Evolutionary conservation across 2,329 filamentous ascomycete species (phyloP), one percentile per base, ranked within the genome.

Genomic region (Penicillium sp.): DNA sequence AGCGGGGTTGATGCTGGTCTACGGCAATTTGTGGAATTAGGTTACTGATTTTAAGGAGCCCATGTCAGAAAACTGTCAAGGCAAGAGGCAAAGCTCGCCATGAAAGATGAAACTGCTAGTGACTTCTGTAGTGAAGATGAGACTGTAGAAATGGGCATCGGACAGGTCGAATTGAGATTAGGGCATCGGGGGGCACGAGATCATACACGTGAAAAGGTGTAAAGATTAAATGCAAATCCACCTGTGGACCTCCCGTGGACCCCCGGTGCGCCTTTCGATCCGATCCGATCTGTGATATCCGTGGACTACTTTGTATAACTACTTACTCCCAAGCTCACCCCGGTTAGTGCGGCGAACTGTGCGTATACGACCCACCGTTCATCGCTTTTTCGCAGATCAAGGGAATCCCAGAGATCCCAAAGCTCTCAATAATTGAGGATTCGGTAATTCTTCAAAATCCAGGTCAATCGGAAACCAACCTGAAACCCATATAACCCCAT

Each of bases 331-430:
- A 17, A 46, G 33, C 38, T 37, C 35, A 26, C 16, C 11, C 12
- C 17, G 19, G 14, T 42, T 50, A 50, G 48, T 44, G 37, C 37
- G 37, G 53, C 49, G 53, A 45, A 36, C 40, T 50, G 47, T 41
- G 46, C 47, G 31, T 33, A 40, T 38, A 33, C 41, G 58, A 60
- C 55, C 58, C 58, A 60, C 58, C 49, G 51, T 58, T 60, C 56
- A 53, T 53, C 36, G 26, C 19, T 41, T 37, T 52, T 33, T 22
- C 33, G 19, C 33, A 35, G 48, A 56, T 56, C 52, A 50, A 35
- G 19, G 22, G 19, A 22, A 17, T 31, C 22, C 22, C 11, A 5
- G 4, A 12, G 26, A 16, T 30, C 14, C 22, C 17, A 7, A 46
- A 51, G 8, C 40, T 28, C 9, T 22, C 16, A 16, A 41, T 11